These are phyloP conservation scores for Rhizopogon rudus DNA, from an alignment of 768 basidiomycete genomes.

Conservation along the genomic window DNA sequence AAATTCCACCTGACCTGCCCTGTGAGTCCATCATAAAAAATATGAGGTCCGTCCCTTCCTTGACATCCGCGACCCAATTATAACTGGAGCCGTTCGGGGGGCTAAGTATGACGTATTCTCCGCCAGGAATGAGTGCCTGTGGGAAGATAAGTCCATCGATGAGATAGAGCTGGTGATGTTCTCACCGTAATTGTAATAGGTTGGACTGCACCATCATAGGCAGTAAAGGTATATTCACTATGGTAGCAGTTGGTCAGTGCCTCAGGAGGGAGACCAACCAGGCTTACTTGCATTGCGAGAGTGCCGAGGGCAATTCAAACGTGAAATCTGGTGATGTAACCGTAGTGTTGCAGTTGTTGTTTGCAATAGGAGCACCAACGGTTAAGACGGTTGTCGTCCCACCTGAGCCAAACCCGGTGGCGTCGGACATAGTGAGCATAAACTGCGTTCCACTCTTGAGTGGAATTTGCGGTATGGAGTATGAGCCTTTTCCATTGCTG, in stretches of 20 bases:
- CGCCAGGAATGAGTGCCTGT: conserved; percentile 64
- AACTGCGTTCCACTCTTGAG: conserved; percentile 36
- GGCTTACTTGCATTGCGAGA: conserved; percentile 58
- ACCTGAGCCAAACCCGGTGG: conserved; percentile 63
- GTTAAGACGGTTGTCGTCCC: conserved; percentile 47
- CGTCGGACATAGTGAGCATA: conserved; percentile 65
- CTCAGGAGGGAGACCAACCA: neutral
- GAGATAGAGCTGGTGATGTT: neutral
- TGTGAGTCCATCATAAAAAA: conserved; percentile 50
- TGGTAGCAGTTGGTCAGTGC: conserved; percentile 2
- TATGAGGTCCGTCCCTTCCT: conserved; percentile 51
- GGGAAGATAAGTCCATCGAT: neutral
- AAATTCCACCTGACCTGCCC: conserved; percentile 55
- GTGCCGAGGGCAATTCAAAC: conserved; percentile 44
- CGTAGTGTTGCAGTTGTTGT: conserved; percentile 42
- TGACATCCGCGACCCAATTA: conserved; percentile 51
- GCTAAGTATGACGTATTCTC: conserved; percentile 40
- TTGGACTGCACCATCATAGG: conserved; percentile 38
- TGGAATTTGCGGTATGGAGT: conserved; percentile 37
- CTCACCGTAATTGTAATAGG: conserved; percentile 53
- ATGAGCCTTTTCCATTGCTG: conserved; percentile 49
- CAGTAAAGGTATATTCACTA: conserved; percentile 44
- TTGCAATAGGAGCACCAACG: conserved; percentile 40
- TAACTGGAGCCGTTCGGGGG: conserved; percentile 31
- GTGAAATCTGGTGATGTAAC: conserved; percentile 39